Base-by-base conservation (phyloP, 129 eudicot genomes). In the Pseudognaphalium luteoalbum region DNA sequence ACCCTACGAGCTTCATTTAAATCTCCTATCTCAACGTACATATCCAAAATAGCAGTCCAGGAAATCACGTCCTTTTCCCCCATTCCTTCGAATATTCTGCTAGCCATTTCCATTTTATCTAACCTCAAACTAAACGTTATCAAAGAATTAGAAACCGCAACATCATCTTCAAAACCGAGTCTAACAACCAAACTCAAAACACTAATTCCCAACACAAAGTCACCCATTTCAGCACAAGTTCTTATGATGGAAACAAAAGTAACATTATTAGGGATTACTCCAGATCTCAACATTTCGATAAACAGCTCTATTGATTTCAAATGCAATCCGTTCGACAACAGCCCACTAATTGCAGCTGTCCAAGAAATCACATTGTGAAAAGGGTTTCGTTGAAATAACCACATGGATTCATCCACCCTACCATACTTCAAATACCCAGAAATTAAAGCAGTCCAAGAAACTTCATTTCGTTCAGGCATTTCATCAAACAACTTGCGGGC, bases 381-480 rank as follows among this genome's bases (percentile, higher is more conserved):
- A 3, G 91, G 93, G 80, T 86, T 84, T 41, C 69, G 57, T 20
- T 42, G 29, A 71, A 91, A 88, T 21, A 84, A 83, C 81, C 39
- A 50, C 85, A 91, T 82, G 6, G 93, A 85, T 42, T 84, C 88
- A 41, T 88, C 87, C 70, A 91, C 93, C 50, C 71, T 76, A 12
- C 93, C 97, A 70, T 34, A 69, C 70, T 71, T 88, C 41, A 86
- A 62, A 19, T 88, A 84, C 67, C 97, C 91, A 5, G 93, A 82
- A 75, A 86, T 71, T 69, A 91, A 73, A 15, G 89, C 86, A 20
- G 94, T 91, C 95, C 97, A 91, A 34, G 97, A 87, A 47, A 89
- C 89, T 73, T 88, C 96, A 41, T 89, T 89, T 80, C 96, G 79
- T 11, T 83, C 81, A 58, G 90, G 89, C 97, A 91, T 88, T 88